A percentile compares a stretch with the other conserved stretches of the same genome.
These are phyloP conservation scores for Cucurbita moschata DNA, from an alignment of 306 rosid species.

Conservation along the genomic window DNA sequence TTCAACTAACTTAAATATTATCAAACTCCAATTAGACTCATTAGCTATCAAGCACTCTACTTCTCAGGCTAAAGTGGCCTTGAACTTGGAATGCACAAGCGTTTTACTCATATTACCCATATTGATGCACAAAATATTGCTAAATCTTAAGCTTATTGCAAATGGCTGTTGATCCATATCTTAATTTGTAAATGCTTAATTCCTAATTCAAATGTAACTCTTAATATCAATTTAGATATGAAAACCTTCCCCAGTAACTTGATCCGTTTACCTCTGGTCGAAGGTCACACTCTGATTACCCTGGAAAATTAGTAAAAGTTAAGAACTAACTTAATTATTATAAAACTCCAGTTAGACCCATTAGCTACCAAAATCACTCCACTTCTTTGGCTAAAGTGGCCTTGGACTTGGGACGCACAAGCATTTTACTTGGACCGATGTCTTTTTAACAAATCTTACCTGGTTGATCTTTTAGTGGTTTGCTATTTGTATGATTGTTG, in stretches of 20 bases:
- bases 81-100: not conserved
- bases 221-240: not conserved
- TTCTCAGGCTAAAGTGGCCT: not conserved
- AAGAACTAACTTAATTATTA: not conserved
- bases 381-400: not conserved
- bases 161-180: not conserved
- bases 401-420: not conserved
- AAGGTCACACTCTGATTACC: not conserved
- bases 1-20: not conserved
- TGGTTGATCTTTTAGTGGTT: not conserved
- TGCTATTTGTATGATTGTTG: not conserved
- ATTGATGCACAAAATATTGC: not conserved
- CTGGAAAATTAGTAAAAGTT: not conserved
- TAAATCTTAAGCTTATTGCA: not conserved
- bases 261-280: not conserved
- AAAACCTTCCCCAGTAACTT: not conserved
- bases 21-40: not conserved
- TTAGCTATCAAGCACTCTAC: not conserved
- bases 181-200: not conserved
- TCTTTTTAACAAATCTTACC: not conserved
- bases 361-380: not conserved
- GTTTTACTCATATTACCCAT: not conserved
- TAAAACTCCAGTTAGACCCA: not conserved
- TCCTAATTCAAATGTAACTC: not conserved
- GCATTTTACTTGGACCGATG: not conserved